Conservation (phyloP, 2,329 filamentous ascomycete species). For the Monosporascus sp. region DNA sequence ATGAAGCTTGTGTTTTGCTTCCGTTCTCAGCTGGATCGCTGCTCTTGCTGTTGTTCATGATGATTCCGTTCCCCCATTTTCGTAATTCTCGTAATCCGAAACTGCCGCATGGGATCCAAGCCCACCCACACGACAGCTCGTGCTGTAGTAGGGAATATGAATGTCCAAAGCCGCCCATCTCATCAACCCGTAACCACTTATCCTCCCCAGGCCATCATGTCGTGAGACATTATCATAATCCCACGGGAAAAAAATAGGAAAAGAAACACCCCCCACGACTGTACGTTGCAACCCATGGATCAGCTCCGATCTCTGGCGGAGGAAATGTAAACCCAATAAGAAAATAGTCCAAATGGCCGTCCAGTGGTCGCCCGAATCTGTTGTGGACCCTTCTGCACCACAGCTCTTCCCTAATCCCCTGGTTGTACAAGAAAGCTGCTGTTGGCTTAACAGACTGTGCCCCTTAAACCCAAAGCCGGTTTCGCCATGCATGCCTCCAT, state of each 20-base stretch:
- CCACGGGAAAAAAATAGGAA: conserved; percentile 11
- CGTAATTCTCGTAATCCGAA: neutral
- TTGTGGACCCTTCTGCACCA: conserved; percentile 8
- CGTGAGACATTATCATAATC: conserved; percentile 26
- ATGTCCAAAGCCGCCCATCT: conserved; percentile 8
- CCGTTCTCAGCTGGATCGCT: neutral
- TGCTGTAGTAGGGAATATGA: conserved; percentile 4
- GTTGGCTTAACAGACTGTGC: conserved; percentile 15
- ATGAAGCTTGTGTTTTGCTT: neutral
- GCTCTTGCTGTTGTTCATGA: neutral
- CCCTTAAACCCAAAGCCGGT: conserved; percentile 21
- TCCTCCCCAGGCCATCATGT: conserved; percentile 15
- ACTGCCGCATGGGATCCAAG: neutral
- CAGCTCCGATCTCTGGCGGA: conserved; percentile 13
- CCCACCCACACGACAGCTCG: neutral
- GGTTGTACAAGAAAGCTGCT: conserved; percentile 28
- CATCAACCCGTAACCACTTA: conserved; percentile 11
- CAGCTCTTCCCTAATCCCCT: conserved; percentile 16
- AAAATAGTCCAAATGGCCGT: conserved; percentile 8
- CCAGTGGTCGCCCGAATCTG: conserved; percentile 10
- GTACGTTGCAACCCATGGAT: conserved; percentile 12
- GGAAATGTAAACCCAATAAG: conserved; percentile 2
- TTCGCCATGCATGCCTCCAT: conserved; percentile 24
- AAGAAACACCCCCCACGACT: conserved; percentile 10
- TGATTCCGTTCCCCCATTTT: neutral